Evolutionary conservation across 306 rosid genomes (phyloP).

Genomic region (Lupinus albus): DNA sequence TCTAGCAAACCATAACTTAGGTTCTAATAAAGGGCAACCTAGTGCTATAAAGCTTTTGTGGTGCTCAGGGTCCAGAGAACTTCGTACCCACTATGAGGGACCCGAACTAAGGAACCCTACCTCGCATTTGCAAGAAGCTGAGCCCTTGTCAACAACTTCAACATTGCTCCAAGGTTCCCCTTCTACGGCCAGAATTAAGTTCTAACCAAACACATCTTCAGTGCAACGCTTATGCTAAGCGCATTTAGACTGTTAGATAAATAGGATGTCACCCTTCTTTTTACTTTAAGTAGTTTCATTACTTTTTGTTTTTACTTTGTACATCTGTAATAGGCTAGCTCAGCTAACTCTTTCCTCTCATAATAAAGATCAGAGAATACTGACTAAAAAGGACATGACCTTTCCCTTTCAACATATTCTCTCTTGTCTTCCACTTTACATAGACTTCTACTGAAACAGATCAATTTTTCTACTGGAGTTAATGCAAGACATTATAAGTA

Average conservation of each 20-base stretch:
- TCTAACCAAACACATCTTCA: not conserved
- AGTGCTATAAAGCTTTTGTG: too few relatives aligned
- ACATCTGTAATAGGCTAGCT: not conserved
- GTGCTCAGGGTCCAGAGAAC: too few relatives aligned
- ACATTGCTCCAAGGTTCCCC: too few relatives aligned
- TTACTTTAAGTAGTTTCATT: not conserved
- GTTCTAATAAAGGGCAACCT: not conserved
- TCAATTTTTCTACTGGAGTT: not conserved
- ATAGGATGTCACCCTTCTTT: not conserved
- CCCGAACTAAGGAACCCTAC: too few relatives aligned
- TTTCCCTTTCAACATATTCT: not conserved
- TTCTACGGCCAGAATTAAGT: too few relatives aligned
- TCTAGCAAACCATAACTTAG: not conserved
- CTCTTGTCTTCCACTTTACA: not conserved
- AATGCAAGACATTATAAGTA: slow-evolving; percentile 7
- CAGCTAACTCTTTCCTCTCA: not conserved
- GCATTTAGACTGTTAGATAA: not conserved
- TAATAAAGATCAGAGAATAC: not conserved
- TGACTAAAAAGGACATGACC: not conserved
- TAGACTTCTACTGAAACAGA: slow-evolving; percentile 4
- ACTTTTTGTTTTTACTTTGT: not conserved
- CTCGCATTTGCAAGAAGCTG: too few relatives aligned
- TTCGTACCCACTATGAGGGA: too few relatives aligned
- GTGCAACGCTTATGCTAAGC: slow-evolving; percentile 1
- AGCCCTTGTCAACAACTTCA: too few relatives aligned